phyloP scores from a whole-genome alignment of 2,329 filamentous ascomycete genomes.

The Penicillium psychrosexuale region DNA sequence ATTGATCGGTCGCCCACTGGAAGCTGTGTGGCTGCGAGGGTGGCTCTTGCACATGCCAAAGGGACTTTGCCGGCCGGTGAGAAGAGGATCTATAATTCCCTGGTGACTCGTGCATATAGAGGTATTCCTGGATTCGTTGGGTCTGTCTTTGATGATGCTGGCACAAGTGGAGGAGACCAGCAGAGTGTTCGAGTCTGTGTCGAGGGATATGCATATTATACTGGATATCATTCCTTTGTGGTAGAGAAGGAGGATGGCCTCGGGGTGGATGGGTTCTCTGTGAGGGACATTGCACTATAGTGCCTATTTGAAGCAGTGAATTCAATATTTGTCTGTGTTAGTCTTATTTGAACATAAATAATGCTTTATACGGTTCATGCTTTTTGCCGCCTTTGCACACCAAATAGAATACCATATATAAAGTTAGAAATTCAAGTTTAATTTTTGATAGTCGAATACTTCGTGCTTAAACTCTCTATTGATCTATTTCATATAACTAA shows the following conservation, averaged over 20 bases:
- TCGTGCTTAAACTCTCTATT: no score
- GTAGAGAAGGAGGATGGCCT: constrained; percentile 15
- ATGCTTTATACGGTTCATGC: no score
- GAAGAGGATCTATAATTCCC: constrained; percentile 37
- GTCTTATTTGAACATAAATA: neutral
- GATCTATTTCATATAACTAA: neutral
- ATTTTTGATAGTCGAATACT: no score
- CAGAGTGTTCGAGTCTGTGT: constrained; percentile 5
- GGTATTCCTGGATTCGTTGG: constrained; percentile 14
- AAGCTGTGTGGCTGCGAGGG: constrained; percentile 37
- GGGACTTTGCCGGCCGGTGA: constrained; percentile 20
- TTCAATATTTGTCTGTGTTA: neutral
- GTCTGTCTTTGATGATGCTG: constrained; percentile 5
- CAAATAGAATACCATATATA: no score
- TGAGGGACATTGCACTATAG: constrained; percentile 8
- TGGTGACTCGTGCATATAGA: constrained; percentile 24
- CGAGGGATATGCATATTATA: constrained; percentile 16
- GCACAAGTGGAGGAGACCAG: neutral
- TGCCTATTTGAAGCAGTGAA: neutral
- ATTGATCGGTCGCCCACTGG: constrained; percentile 47
- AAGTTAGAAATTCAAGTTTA: no score
- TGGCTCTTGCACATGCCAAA: constrained; percentile 37
- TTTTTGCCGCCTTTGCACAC: no score
- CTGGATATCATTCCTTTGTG: constrained; percentile 13
- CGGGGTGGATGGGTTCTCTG: constrained; percentile 11